Percentiles rank a stretch among this genome's conserved stretches.
Evolutionary conservation across 2,329 filamentous ascomycete species (phyloP).

Genomic region (Hypoxylon sp.): DNA sequence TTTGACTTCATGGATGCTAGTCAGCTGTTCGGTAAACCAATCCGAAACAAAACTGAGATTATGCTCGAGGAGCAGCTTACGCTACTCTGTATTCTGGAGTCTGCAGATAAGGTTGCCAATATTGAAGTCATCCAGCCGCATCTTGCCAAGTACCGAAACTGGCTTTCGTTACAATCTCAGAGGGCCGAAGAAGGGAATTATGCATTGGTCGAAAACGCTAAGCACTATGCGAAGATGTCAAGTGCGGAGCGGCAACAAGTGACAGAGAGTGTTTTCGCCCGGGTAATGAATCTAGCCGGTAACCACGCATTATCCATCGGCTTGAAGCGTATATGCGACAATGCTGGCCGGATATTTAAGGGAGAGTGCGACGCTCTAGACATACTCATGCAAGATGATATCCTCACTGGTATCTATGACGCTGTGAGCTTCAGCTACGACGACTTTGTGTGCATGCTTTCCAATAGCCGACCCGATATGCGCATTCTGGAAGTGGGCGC

Average conservation of each 20-base stretch:
- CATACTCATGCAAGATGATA: conserved; percentile 44
- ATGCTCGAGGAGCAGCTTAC: conserved; percentile 44
- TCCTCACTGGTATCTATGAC: conserved; percentile 45
- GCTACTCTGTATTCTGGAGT: conserved; percentile 42
- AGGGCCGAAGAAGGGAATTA: conserved; percentile 39
- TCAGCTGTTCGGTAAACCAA: conserved; percentile 35
- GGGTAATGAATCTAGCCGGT: conserved; percentile 29
- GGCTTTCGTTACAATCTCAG: too few species aligned
- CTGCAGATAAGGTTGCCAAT: conserved; percentile 29
- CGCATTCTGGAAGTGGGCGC: conserved; percentile 42
- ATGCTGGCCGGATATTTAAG: conserved; percentile 34
- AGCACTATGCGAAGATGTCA: conserved; percentile 8
- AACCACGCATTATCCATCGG: conserved; percentile 30
- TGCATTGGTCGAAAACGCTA: conserved; percentile 25
- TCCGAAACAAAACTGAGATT: conserved; percentile 29
- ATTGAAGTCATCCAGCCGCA: conserved; percentile 38
- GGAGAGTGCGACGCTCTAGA: conserved; percentile 43
- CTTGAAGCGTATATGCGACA: conserved; percentile 37
- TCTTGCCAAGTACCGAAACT: conserved; percentile 41
- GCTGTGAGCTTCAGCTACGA: conserved; percentile 38
- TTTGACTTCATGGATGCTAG: conserved; percentile 44
- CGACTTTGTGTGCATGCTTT: conserved; percentile 33
- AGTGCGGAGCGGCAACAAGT: conserved; percentile 5
- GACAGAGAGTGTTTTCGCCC: conserved; percentile 28
- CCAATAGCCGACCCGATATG: conserved; percentile 24